These are phyloP conservation scores for Phoenix roebelenii DNA, from an alignment of 176 grass and related monocot species.

Conservation along the genomic window DNA sequence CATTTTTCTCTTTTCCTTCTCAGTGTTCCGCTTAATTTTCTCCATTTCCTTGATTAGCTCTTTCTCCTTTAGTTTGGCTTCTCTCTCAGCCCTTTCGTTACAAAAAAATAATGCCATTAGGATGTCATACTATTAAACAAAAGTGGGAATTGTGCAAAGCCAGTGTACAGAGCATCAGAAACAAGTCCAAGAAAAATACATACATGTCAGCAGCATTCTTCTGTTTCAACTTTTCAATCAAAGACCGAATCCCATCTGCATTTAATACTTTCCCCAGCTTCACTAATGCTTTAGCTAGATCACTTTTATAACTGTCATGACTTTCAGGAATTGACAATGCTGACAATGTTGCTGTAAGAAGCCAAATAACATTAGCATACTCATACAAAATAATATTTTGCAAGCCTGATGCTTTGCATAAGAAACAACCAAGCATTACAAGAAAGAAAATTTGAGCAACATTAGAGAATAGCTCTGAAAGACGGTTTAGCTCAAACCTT, in stretches of 20 bases:
- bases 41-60: slow-evolving; percentile 36
- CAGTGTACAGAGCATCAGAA: not conserved
- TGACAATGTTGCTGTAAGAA: slow-evolving; percentile 38
- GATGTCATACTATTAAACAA: slow-evolving; percentile 1
- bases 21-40: slow-evolving; percentile 32
- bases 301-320: slow-evolving; percentile 34
- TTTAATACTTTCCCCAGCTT: slow-evolving; percentile 56
- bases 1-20: slow-evolving; percentile 28
- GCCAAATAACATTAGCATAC: not conserved
- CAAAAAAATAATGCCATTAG: slow-evolving; percentile 22
- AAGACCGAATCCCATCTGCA: slow-evolving; percentile 50
- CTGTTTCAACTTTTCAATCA: slow-evolving; percentile 44
- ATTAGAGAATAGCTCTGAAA: too few relatives aligned
- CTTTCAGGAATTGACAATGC: slow-evolving; percentile 27
- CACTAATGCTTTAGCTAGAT: slow-evolving; percentile 16
- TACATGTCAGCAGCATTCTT: slow-evolving; percentile 51
- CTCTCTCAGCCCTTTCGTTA: slow-evolving; percentile 37
- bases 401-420: too few relatives aligned
- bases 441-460: too few relatives aligned
- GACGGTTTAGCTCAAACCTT: too few relatives aligned
- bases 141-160: slow-evolving; percentile 8
- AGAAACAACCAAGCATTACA: too few relatives aligned
- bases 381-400: too few relatives aligned
- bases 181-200: slow-evolving; percentile 3
- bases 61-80: slow-evolving; percentile 39